A percentile compares a stretch with the other conserved stretches of the same genome.
Evolutionary conservation across 2,329 filamentous ascomycete genomes (phyloP).

Genomic region (Aspergillus sp.): DNA sequence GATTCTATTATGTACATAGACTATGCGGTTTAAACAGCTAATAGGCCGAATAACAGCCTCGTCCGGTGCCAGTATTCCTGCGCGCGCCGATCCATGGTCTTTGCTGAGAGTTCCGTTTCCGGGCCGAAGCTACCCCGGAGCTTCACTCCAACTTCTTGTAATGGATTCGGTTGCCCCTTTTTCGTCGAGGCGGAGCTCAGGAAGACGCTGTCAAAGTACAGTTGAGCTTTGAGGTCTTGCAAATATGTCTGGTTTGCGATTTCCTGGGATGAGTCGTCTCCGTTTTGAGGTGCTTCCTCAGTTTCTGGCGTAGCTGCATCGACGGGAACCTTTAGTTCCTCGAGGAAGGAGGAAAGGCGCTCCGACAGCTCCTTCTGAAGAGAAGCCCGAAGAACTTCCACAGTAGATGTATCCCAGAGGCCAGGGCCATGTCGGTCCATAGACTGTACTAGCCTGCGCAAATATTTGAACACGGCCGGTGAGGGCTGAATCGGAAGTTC

Average conservation of each 20-base stretch:
- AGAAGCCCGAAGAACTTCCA: constrained; percentile 64
- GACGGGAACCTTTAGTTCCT: constrained; percentile 25
- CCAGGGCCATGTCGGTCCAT: constrained; percentile 77
- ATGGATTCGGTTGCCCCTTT: constrained; percentile 20
- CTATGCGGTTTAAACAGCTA: constrained; percentile 49
- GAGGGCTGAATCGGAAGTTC: constrained; percentile 79
- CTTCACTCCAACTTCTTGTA: constrained; percentile 55
- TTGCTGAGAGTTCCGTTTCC: constrained; percentile 51
- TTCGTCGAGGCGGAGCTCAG: constrained; percentile 33
- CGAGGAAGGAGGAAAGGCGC: constrained; percentile 27
- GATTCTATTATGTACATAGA: constrained; percentile 10
- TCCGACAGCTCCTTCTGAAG: constrained; percentile 56
- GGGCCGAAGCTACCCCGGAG: constrained; percentile 54
- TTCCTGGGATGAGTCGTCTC: not conserved
- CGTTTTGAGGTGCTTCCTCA: constrained; percentile 16
- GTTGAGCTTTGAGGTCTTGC: constrained; percentile 42
- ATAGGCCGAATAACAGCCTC: constrained; percentile 77
- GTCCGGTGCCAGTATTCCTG: constrained; percentile 84
- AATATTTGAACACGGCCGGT: constrained; percentile 71
- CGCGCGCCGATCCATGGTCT: constrained; percentile 64
- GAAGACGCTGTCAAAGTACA: constrained; percentile 45
- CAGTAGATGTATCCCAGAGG: constrained; percentile 76
- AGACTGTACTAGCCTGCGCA: constrained; percentile 65
- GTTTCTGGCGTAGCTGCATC: not conserved
- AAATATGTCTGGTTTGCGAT: constrained; percentile 17